These are phyloP conservation scores for Colletotrichum spinosum DNA, from an alignment of 2,329 filamentous ascomycete genomes.

Conservation along the genomic window DNA sequence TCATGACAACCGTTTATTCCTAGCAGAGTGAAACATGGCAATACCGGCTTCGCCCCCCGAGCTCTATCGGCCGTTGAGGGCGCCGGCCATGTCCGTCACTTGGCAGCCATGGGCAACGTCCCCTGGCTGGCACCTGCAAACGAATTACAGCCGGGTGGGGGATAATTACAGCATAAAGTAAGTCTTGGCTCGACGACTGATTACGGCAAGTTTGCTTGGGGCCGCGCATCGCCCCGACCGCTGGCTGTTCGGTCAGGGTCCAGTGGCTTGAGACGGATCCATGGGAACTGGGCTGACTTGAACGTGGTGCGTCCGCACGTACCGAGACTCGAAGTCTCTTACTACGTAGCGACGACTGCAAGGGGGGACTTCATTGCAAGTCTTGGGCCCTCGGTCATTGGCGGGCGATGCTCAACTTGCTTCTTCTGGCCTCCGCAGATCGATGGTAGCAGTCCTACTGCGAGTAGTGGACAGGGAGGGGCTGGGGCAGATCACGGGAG, in stretches of 20 bases:
- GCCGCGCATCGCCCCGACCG: constrained; percentile 1
- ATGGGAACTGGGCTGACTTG: constrained; percentile 18
- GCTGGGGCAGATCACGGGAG: constrained; percentile 27
- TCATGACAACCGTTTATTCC: constrained; percentile 16
- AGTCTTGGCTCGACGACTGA: constrained; percentile 8
- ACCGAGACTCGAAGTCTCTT: constrained; percentile 25
- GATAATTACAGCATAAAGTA: background rate
- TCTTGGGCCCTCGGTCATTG: constrained; percentile 20
- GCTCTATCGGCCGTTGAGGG: constrained; percentile 23
- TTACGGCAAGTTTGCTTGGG: constrained; percentile 16
- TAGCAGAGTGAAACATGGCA: constrained; percentile 28
- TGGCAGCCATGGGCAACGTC: background rate
- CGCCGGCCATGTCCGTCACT: constrained; percentile 9
- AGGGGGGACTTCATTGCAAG: constrained; percentile 21
- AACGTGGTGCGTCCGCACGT: constrained; percentile 17
- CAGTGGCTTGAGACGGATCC: constrained; percentile 24
- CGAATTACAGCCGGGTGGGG: no score
- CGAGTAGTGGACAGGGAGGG: constrained; percentile 27
- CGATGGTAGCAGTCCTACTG: constrained; percentile 30
- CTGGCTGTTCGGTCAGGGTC: constrained; percentile 7
- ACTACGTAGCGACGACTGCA: constrained; percentile 28
- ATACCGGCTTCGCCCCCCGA: constrained; percentile 18
- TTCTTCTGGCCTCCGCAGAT: constrained; percentile 35
- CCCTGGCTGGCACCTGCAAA: no score
- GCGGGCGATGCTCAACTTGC: constrained; percentile 21